Percentiles rank a stretch among this genome's conserved stretches.
Conservation (phyloP, 306 rosid genomes). For the Senna siamea region DNA sequence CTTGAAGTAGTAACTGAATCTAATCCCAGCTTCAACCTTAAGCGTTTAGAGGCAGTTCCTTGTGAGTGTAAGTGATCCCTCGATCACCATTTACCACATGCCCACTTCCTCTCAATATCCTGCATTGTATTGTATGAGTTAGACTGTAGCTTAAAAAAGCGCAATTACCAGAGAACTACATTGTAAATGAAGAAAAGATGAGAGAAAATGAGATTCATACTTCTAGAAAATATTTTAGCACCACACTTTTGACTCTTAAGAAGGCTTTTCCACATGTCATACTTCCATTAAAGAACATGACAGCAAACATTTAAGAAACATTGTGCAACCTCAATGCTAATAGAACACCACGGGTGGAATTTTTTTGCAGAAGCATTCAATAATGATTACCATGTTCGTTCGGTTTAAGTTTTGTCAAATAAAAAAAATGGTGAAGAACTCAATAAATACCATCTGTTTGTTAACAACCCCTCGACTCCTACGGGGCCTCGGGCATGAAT, state of each 20-base stretch:
- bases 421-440: slow-evolving; percentile 26
- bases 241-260: not conserved
- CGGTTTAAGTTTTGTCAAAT: slow-evolving; percentile 2
- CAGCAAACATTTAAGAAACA: too few species aligned
- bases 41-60: slow-evolving; percentile 45
- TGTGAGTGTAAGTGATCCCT: slow-evolving; percentile 61
- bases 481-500: slow-evolving; percentile 96
- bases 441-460: slow-evolving; percentile 80
- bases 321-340: not conserved
- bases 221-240: not conserved
- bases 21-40: slow-evolving; percentile 27
- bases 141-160: not conserved
- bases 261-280: not conserved
- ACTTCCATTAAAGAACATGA: not conserved
- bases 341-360: not conserved
- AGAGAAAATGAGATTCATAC: not conserved
- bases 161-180: not conserved
- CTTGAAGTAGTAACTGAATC: slow-evolving; percentile 24
- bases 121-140: slow-evolving; percentile 49
- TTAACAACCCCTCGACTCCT: slow-evolving; percentile 95
- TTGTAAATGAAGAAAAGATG: not conserved
- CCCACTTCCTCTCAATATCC: slow-evolving; percentile 87
- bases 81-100: slow-evolving; percentile 76
- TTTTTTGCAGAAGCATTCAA: not conserved
- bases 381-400: not conserved